These are phyloP conservation scores for Eutypa lata DNA, from an alignment of 2,329 filamentous ascomycete genomes.

Conservation along the genomic window DNA sequence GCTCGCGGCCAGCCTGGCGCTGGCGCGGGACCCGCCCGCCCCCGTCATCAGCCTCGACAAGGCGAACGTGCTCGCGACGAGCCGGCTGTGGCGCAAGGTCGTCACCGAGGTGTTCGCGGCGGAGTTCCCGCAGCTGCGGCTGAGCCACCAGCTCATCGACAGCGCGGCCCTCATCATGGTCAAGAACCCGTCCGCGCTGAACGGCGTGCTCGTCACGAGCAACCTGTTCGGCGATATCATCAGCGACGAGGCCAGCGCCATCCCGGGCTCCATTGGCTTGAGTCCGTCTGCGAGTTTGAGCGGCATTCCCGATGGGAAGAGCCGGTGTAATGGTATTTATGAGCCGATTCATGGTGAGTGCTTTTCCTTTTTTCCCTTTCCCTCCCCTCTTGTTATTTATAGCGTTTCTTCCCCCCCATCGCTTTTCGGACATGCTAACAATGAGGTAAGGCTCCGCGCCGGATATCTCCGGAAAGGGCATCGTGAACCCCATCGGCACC, in stretches of 20 bases:
- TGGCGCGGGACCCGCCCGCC: slow-evolving; percentile 70
- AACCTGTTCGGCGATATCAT: slow-evolving; percentile 98
- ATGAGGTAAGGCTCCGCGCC: slow-evolving; percentile 86
- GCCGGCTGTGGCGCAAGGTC: slow-evolving; percentile 82
- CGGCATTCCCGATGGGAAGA: slow-evolving; percentile 81
- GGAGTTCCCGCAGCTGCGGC: slow-evolving; percentile 83
- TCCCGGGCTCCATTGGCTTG: slow-evolving; percentile 85
- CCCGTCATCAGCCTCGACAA: slow-evolving; percentile 90
- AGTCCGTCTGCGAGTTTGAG: slow-evolving; percentile 84
- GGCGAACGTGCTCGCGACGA: slow-evolving; percentile 92
- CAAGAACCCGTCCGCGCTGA: slow-evolving; percentile 84
- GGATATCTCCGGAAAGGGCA: slow-evolving; percentile 86
- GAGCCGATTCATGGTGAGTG: slow-evolving; percentile 91
- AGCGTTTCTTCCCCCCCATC: slow-evolving; percentile 1
- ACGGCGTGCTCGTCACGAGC: slow-evolving; percentile 87
- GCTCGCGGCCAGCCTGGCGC: slow-evolving; percentile 76
- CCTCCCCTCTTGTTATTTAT: not conserved
- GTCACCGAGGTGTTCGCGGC: slow-evolving; percentile 80
- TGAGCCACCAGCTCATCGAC: slow-evolving; percentile 90
- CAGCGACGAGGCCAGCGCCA: slow-evolving; percentile 90
- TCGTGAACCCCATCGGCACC: slow-evolving; percentile 89
- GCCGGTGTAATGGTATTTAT: slow-evolving; percentile 88
- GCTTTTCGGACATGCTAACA: no score
- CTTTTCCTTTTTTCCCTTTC: not conserved
- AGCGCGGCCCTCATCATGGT: slow-evolving; percentile 97